Base-by-base conservation (phyloP, 2,329 filamentous ascomycete genomes). In the Seiridium cupressi region DNA sequence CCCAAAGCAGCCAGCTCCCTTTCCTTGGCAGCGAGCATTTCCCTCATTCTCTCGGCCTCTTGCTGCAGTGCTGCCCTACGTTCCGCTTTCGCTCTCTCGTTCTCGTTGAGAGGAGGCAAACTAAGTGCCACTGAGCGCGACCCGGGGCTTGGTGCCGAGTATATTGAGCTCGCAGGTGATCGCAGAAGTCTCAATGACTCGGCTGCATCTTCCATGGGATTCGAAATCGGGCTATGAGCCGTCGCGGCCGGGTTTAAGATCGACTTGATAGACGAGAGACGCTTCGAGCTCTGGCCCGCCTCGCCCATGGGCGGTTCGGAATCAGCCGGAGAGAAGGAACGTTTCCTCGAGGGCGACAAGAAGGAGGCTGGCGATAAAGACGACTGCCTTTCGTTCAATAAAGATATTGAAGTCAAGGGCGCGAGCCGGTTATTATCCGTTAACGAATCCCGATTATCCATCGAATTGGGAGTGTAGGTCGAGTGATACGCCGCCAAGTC, bases 21-120 rank as follows among this genome's bases (percentile, higher is more conserved):
- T 74, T 93, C 90, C 69, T 93, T 93, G 10, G 85, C 88, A 8
- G 86, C 82, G 36, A 93, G 78, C 73, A 89, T 79, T 71, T 89
- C 85, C 44, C 90, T 83, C 87, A 95, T 95, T 57, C 81, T 81
- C 69, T 93, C 90, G 0, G 90, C 87, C 72, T 96, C 91, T 32
- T 86, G 81, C 70, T 89, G 84, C 54, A 96, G 76, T 53, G 87
- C 83, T 7, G 84, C 84, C 54, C 89, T 82, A 59, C 87, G 82
- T 64, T 90, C 88, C 3, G 83, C 81, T 66, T 84, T 88, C 6
- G 78, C 70, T 11, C 77, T 77, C 36, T 84, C 84, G n/a, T 73
- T 75, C 36, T 85, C 81, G 36, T 65, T 62, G 58, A 66, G 66
- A 11, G 70, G 64, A 38, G 72, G 60, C 40, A 69, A 63, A 26